A percentile compares a stretch with the other conserved stretches of the same genome.
Conservation (phyloP, 495 filamentous ascomycete genomes). For the Aspergillus sparsus region DNA sequence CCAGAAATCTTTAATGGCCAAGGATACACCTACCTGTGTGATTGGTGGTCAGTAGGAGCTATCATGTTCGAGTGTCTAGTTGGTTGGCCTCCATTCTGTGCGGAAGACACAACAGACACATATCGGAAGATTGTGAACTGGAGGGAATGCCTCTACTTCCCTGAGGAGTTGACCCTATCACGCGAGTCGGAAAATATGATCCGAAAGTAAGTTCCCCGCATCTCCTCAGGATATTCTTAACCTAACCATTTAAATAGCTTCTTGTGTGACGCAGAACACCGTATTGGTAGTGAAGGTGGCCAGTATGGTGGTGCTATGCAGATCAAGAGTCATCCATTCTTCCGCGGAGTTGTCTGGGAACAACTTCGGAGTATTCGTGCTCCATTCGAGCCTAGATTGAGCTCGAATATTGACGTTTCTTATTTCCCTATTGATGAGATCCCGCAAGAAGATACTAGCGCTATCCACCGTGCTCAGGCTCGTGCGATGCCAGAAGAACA, state of each 20-base stretch:
- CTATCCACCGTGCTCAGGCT: constrained; percentile 67
- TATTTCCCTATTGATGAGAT: constrained; percentile 99
- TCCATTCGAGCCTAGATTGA: constrained; percentile 90
- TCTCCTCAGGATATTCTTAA: background rate
- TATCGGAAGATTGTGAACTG: constrained; percentile 99
- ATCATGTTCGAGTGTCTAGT: constrained; percentile 99
- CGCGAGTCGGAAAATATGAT: constrained; percentile 85
- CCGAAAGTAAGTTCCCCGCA: constrained; percentile 59
- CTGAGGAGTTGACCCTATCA: constrained; percentile 87
- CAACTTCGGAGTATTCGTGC: constrained; percentile 87
- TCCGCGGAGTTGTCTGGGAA: constrained; percentile 93
- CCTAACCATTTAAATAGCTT: constrained; percentile 59
- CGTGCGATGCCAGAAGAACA: constrained; percentile 61
- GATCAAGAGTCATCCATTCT: constrained; percentile 92
- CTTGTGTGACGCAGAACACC: constrained; percentile 87
- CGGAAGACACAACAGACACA: constrained; percentile 94
- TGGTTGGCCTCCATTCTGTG: constrained; percentile 98
- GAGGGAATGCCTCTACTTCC: constrained; percentile 93
- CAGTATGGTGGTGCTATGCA: constrained; percentile 77
- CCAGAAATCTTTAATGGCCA: constrained; percentile 97
- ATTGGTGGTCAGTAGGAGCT: constrained; percentile 98
- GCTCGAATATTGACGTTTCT: constrained; percentile 90
- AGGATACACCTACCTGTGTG: constrained; percentile 92
- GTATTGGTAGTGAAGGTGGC: constrained; percentile 67
- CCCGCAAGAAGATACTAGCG: constrained; percentile 82